phyloP scores from a whole-genome alignment of 768 basidiomycete species.

The Phaeotremella fagi region DNA sequence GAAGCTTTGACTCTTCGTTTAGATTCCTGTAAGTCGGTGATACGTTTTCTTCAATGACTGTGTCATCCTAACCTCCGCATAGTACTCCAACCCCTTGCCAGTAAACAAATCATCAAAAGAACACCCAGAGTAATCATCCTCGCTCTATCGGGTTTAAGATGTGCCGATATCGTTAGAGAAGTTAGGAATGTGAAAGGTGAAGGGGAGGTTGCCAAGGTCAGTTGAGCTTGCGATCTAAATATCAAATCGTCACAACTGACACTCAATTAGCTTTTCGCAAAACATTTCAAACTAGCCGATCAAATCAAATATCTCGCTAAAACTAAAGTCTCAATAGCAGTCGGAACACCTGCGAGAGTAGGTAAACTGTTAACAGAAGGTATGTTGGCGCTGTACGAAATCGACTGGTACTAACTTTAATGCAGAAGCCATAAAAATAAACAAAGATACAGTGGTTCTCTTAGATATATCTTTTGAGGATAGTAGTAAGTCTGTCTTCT shows the following conservation, averaged over 20 bases:
- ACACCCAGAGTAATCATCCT: slow-evolving; percentile 67
- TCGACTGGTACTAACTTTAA: neutral
- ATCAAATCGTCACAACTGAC: too few relatives aligned
- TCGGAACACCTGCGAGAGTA: slow-evolving; percentile 85
- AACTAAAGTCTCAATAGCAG: slow-evolving; percentile 82
- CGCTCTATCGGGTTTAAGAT: slow-evolving; percentile 81
- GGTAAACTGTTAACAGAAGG: slow-evolving; percentile 64
- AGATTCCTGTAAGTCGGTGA: neutral
- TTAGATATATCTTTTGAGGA: slow-evolving; percentile 35
- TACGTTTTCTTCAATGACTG: neutral
- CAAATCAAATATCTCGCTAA: slow-evolving; percentile 76
- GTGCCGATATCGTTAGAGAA: slow-evolving; percentile 68
- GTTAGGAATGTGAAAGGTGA: slow-evolving; percentile 57
- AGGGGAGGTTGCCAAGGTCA: slow-evolving; percentile 77
- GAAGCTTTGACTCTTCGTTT: slow-evolving; percentile 2
- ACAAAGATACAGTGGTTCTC: slow-evolving; percentile 30
- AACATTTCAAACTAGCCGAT: slow-evolving; percentile 84
- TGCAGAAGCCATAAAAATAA: slow-evolving; percentile 33
- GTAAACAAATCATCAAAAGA: slow-evolving; percentile 67
- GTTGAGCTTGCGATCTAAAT: too few relatives aligned
- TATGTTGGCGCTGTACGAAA: slow-evolving; percentile 17
- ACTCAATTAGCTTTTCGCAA: slow-evolving; percentile 67
- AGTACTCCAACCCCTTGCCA: slow-evolving; percentile 57
- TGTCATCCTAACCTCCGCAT: neutral
- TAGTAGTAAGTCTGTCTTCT: slow-evolving; percentile 25